phyloP scores from a whole-genome alignment of 2,329 filamentous ascomycete species.

The Dichotomopilus funicola region DNA sequence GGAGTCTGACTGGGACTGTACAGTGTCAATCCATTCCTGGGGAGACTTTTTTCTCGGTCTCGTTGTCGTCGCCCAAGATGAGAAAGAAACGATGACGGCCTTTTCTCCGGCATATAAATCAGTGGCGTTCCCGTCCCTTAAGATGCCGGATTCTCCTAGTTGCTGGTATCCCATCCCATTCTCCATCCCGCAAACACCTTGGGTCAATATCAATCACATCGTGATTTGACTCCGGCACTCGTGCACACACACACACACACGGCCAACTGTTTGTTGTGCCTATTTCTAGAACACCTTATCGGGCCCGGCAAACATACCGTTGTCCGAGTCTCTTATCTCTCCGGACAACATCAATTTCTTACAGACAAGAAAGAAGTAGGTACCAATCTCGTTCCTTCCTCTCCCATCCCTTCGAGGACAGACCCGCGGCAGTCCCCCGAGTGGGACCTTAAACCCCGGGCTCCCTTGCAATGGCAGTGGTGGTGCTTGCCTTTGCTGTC shows the following conservation, averaged over 20 bases:
- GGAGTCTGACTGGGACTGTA: conserved; percentile 12
- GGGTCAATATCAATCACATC: background rate
- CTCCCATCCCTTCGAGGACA: too few species aligned
- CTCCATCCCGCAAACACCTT: background rate
- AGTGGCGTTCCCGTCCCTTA: conserved; percentile 5
- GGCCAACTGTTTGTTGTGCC: background rate
- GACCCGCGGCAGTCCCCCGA: too few species aligned
- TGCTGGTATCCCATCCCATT: conserved; percentile 4
- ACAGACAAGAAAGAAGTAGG: conserved; percentile 7
- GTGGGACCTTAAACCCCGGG: background rate
- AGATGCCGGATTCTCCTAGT: background rate
- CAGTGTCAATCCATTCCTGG: conserved; percentile 10
- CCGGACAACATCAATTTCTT: conserved; percentile 15
- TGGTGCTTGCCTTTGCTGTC: background rate
- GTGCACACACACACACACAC: background rate
- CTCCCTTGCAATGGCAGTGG: background rate
- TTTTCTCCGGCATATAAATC: conserved; percentile 12
- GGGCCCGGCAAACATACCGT: conserved; percentile 17
- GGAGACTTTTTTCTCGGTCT: conserved; percentile 2
- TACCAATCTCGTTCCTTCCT: background rate
- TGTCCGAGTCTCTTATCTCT: conserved; percentile 17
- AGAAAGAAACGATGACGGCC: background rate
- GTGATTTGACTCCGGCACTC: conserved; percentile 1
- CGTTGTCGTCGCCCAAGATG: conserved; percentile 9
- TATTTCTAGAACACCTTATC: conserved; percentile 21